These are phyloP conservation scores for Leccinum proximum DNA, from an alignment of 1,284 basidiomycete genomes.

Conservation along the genomic window DNA sequence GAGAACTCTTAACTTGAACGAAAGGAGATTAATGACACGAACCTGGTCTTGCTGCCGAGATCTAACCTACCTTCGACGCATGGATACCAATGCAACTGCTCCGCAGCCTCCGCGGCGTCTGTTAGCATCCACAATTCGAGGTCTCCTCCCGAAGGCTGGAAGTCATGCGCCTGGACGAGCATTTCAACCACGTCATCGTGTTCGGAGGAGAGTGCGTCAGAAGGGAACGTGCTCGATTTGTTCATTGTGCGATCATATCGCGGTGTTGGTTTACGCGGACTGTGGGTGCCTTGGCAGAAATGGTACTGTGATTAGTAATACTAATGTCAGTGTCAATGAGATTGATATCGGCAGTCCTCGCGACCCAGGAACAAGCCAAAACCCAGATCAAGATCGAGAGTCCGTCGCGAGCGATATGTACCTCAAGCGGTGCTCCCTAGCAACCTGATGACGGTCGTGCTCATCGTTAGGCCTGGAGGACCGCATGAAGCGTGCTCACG, in stretches of 20 bases:
- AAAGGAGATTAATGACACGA: constrained; percentile 8
- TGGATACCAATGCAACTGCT: constrained; percentile 11
- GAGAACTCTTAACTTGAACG: neutral
- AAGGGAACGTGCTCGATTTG: constrained; percentile 41
- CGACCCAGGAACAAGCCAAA: constrained; percentile 1
- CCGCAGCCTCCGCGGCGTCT: constrained; percentile 24
- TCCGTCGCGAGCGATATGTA: constrained; percentile 49
- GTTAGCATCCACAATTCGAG: constrained; percentile 38
- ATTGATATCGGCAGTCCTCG: neutral
- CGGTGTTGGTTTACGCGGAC: neutral
- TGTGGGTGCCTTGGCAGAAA: neutral
- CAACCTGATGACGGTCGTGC: constrained; percentile 20
- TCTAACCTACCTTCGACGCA: constrained; percentile 14
- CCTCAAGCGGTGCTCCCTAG: neutral
- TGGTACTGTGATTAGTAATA: neutral
- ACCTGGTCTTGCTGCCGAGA: constrained; percentile 34
- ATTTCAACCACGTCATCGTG: constrained; percentile 41
- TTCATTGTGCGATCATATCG: constrained; percentile 7
- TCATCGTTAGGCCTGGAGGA: constrained; percentile 31
- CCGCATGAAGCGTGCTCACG: constrained; percentile 36
- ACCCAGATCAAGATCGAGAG: constrained; percentile 27
- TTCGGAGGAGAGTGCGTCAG: constrained; percentile 29
- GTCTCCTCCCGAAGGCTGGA: constrained; percentile 34
- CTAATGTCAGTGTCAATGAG: too few species aligned
- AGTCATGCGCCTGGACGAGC: constrained; percentile 34